Evolutionary conservation across 768 basidiomycete genomes (phyloP).

Genomic region (Xerocomus potaroensis): DNA sequence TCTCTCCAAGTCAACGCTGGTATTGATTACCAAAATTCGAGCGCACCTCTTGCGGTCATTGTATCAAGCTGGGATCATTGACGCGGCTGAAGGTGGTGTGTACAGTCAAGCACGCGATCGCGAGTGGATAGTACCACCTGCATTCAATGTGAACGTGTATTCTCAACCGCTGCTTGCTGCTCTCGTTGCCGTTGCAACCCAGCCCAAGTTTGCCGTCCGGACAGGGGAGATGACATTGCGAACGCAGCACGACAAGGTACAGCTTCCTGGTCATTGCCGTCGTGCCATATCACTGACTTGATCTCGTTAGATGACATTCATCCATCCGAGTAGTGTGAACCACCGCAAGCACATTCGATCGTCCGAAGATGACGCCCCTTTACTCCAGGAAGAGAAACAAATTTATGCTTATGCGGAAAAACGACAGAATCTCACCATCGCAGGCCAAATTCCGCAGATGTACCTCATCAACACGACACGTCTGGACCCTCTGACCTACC

Average conservation of each 20-base stretch:
- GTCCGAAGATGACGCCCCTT: slow-evolving; percentile 16
- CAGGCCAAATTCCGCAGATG: slow-evolving; percentile 49
- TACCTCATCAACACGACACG: slow-evolving; percentile 78
- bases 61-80: slow-evolving; percentile 76
- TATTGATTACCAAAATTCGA: slow-evolving; percentile 79
- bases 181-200: slow-evolving; percentile 78
- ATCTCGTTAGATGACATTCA: slow-evolving; percentile 54
- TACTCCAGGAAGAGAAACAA: slow-evolving; percentile 52
- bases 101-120: slow-evolving; percentile 30
- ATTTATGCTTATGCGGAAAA: slow-evolving; percentile 84
- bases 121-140: slow-evolving; percentile 49
- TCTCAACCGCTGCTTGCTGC: slow-evolving; percentile 76
- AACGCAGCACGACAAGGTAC: slow-evolving; percentile 83
- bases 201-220: slow-evolving; percentile 87
- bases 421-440: slow-evolving; percentile 62
- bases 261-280: slow-evolving; percentile 1
- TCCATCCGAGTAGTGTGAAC: slow-evolving; percentile 88
- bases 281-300: slow-evolving; percentile 9
- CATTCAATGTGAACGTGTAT: slow-evolving; percentile 68
- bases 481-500: slow-evolving; percentile 83
- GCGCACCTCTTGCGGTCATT: slow-evolving; percentile 71
- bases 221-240: slow-evolving; percentile 63
- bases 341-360: slow-evolving; percentile 47
- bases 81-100: slow-evolving; percentile 68
- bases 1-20: slow-evolving; percentile 78